phyloP scores from a whole-genome alignment of 2,329 filamentous ascomycete species.

The Ceratocystis cacaofunesta region DNA sequence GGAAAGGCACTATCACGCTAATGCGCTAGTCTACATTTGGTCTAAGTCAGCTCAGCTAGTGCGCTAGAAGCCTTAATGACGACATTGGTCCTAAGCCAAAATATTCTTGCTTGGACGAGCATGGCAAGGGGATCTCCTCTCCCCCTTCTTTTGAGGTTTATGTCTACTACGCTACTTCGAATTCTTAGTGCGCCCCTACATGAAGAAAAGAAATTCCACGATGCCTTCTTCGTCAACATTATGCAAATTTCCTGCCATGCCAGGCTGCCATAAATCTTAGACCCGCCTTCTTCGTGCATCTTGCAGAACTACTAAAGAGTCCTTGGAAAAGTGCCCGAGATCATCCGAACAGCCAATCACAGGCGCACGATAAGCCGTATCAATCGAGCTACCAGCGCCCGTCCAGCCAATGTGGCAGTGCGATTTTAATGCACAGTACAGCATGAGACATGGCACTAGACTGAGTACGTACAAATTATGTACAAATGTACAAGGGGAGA shows the following conservation, averaged over 20 bases:
- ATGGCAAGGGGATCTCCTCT: neutral
- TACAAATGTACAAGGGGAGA: neutral
- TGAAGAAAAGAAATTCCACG: neutral
- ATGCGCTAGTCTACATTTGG: neutral
- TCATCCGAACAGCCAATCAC: conserved; percentile 8
- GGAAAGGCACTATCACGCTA: neutral
- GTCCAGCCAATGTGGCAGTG: neutral
- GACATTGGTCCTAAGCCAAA: neutral
- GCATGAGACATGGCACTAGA: neutral
- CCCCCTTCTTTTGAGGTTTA: no score
- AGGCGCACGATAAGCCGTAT: conserved; percentile 6
- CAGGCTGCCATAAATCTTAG: neutral
- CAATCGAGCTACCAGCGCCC: neutral
- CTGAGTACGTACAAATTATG: neutral
- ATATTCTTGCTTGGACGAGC: neutral
- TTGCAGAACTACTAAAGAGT: neutral
- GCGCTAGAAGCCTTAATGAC: conserved; percentile 5
- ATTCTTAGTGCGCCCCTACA: no score
- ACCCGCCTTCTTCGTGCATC: neutral
- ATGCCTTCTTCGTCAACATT: neutral
- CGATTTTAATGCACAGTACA: neutral
- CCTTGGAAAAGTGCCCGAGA: neutral
- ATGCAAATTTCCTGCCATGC: neutral
- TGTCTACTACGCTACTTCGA: no score
- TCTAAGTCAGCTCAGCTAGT: neutral